phyloP scores from a whole-genome alignment of 2,329 filamentous ascomycete genomes.

The Trichophyton verrucosum region DNA sequence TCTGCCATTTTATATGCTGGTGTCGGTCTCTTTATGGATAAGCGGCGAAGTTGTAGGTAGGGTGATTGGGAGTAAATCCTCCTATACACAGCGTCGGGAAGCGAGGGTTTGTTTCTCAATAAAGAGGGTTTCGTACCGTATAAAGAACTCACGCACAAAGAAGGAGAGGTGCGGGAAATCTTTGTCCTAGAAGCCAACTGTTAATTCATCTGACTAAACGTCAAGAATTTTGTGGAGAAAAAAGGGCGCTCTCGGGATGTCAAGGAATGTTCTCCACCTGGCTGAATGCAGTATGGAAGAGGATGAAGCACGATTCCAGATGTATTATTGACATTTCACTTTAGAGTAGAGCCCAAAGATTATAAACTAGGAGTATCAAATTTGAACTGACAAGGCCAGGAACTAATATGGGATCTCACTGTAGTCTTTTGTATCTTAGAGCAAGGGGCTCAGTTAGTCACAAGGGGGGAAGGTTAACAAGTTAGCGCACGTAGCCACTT shows the following conservation, averaged over 20 bases:
- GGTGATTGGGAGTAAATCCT: neutral
- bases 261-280: neutral
- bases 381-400: no score
- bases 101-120: neutral
- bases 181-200: neutral
- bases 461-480: neutral
- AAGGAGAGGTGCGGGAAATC: neutral
- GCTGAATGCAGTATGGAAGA: no score
- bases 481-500: neutral
- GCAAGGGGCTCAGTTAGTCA: neutral
- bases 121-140: neutral
- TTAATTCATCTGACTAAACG: neutral
- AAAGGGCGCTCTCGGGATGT: neutral
- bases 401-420: neutral
- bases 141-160: neutral
- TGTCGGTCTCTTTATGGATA: neutral
- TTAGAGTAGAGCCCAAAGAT: neutral
- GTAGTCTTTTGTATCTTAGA: neutral
- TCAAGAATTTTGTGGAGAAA: neutral
- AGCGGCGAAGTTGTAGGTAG: neutral
- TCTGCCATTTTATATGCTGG: conserved; percentile 21
- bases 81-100: neutral
- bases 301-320: neutral
- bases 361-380: no score
- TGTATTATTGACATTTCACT: neutral